phyloP scores from a whole-genome alignment of 768 basidiomycete genomes.

The Lactarius sanguifluus region DNA sequence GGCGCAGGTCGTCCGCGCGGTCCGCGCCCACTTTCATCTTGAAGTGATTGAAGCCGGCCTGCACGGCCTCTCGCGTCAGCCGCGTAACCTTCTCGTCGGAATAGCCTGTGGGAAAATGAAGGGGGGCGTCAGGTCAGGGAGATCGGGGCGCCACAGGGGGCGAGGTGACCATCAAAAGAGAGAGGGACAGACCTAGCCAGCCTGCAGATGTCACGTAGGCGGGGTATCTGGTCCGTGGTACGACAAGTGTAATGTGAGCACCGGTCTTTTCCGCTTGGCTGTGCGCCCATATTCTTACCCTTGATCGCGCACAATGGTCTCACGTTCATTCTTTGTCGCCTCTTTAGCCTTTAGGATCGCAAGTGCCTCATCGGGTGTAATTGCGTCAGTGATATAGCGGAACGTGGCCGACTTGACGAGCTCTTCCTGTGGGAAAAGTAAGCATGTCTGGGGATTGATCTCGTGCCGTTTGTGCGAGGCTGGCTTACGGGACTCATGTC shows the following conservation, averaged over 20 bases:
- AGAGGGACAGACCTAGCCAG: constrained; percentile 64
- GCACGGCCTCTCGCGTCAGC: constrained; percentile 82
- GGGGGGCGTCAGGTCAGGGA: constrained; percentile 4
- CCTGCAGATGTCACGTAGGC: constrained; percentile 93
- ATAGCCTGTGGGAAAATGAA: constrained; percentile 54
- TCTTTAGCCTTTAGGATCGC: constrained; percentile 77
- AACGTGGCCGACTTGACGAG: constrained; percentile 75
- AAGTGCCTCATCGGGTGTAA: constrained; percentile 89
- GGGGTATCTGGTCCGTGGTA: constrained; percentile 59
- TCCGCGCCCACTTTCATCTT: constrained; percentile 98
- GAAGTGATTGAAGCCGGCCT: constrained; percentile 95
- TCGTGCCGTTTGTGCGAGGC: not conserved
- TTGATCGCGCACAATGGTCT: constrained; percentile 66
- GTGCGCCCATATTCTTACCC: constrained; percentile 46
- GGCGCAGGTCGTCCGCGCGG: constrained; percentile 76
- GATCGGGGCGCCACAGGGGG: not conserved
- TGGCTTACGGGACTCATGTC: constrained; percentile 76
- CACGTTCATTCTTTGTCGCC: constrained; percentile 73
- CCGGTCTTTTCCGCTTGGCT: not conserved
- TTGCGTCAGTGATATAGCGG: constrained; percentile 90
- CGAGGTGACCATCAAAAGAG: not conserved
- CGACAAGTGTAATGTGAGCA: not conserved
- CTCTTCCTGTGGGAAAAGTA: constrained; percentile 54
- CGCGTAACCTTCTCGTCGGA: constrained; percentile 87
- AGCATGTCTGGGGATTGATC: not conserved